Conservation (phyloP, 2,329 filamentous ascomycete species). For the Ophiocordyceps camponoti-leonardi region DNA sequence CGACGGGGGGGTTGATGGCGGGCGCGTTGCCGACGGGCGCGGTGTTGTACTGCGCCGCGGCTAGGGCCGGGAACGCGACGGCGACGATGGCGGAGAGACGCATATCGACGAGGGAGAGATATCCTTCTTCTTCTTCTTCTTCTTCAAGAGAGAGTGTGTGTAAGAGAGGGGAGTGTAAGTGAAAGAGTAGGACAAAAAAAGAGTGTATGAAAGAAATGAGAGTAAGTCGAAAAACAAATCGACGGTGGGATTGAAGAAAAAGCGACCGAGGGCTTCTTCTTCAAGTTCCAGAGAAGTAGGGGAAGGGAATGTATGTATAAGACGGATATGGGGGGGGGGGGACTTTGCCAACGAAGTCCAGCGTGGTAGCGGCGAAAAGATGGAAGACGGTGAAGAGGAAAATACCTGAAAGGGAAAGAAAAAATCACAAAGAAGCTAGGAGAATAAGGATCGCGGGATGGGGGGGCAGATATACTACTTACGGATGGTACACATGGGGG, state of each 20-base stretch:
- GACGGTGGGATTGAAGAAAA: too few species aligned
- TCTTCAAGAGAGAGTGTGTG: too few species aligned
- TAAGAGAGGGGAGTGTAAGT: constrained; percentile 22
- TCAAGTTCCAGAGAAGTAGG: not conserved
- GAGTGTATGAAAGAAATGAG: too few species aligned
- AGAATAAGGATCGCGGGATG: constrained; percentile 1
- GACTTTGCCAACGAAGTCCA: constrained; percentile 42
- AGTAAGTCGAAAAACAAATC: too few species aligned
- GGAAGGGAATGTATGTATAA: not conserved
- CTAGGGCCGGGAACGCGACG: constrained; percentile 36
- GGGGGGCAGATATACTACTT: too few species aligned
- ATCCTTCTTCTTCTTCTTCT: too few species aligned
- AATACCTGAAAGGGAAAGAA: too few species aligned
- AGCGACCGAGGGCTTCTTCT: not conserved
- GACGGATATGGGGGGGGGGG: constrained; percentile 4
- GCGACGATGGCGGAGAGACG: constrained; percentile 12
- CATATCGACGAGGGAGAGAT: too few species aligned
- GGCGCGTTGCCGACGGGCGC: too few species aligned
- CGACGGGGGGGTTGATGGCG: too few species aligned
- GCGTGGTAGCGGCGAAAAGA: constrained; percentile 7
- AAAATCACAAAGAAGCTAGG: not conserved
- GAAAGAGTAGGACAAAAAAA: not conserved
- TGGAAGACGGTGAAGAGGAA: constrained; percentile 1
- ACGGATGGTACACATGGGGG: too few species aligned
- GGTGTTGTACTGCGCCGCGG: constrained; percentile 27